Evolutionary conservation across 495 filamentous ascomycete genomes (phyloP).

Genomic region (Penicillium roqueforti): DNA sequence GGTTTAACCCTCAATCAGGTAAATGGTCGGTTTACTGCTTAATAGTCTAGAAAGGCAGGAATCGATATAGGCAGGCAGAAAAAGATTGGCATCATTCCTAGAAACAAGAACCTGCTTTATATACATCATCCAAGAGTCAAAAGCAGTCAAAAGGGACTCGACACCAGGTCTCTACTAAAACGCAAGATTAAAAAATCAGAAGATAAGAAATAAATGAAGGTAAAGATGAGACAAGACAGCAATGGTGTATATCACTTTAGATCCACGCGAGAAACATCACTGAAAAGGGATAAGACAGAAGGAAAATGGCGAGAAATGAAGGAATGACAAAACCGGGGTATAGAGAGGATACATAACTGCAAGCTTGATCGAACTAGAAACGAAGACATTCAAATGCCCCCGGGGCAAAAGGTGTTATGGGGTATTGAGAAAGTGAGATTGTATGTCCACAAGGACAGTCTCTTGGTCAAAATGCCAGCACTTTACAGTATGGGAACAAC

Average conservation of each 20-base stretch:
- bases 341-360: conserved; percentile 17
- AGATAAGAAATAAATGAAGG: conserved; percentile 3
- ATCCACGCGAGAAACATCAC: conserved; percentile 6
- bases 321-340: conserved; percentile 23
- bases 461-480: not conserved
- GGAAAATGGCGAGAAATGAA: conserved; percentile 8
- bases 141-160: conserved; percentile 1
- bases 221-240: conserved; percentile 2
- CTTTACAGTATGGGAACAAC: not conserved
- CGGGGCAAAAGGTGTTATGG: conserved; percentile 3
- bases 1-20: too few relatives aligned
- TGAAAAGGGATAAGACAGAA: conserved; percentile 7
- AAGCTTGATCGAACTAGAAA: conserved; percentile 15
- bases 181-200: not conserved
- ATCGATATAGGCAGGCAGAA: not conserved
- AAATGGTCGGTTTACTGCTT: not conserved
- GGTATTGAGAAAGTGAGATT: not conserved
- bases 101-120: conserved; percentile 18
- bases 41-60: not conserved
- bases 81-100: conserved; percentile 13
- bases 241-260: conserved; percentile 10
- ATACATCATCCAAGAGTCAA: conserved; percentile 21
- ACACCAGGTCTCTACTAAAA: conserved; percentile 10
- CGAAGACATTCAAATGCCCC: conserved; percentile 7
- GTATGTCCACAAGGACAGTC: conserved; percentile 15